These are phyloP conservation scores for Geoglossum glabrum DNA, from an alignment of 495 filamentous ascomycete species.

Conservation along the genomic window DNA sequence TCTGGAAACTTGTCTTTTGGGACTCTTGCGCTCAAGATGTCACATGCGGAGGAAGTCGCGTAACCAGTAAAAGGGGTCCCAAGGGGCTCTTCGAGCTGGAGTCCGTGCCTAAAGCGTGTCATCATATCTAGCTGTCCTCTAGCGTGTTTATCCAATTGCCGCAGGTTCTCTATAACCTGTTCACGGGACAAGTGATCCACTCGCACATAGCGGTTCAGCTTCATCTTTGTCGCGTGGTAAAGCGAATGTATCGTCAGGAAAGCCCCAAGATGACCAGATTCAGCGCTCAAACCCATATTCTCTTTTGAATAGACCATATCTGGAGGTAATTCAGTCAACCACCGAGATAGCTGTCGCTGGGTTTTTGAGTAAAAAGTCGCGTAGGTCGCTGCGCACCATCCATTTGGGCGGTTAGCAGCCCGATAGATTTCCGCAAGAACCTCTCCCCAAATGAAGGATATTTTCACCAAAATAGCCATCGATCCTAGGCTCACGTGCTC, in stretches of 20 bases:
- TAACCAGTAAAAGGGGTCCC: not conserved
- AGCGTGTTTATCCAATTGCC: not conserved
- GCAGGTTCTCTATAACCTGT: not conserved
- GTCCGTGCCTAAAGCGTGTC: not conserved
- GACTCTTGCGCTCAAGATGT: slow-evolving; percentile 2
- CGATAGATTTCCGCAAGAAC: slow-evolving; percentile 37
- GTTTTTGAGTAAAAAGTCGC: slow-evolving; percentile 29
- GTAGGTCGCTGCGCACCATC: slow-evolving; percentile 23
- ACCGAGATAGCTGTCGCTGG: slow-evolving; percentile 27
- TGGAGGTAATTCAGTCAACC: slow-evolving; percentile 27
- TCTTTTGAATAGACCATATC: slow-evolving; percentile 25
- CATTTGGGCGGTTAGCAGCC: slow-evolving; percentile 25
- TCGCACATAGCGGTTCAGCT: slow-evolving; percentile 39
- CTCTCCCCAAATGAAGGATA: slow-evolving; percentile 43
- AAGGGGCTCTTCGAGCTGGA: not conserved
- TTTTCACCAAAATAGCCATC: slow-evolving; percentile 39
- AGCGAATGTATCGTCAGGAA: slow-evolving; percentile 41
- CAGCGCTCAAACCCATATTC: slow-evolving; percentile 29
- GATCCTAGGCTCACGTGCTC: slow-evolving; percentile 23
- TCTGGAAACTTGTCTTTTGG: not conserved
- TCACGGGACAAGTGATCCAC: not conserved
- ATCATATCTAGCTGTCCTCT: slow-evolving; percentile 2
- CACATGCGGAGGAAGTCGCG: not conserved
- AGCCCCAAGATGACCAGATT: slow-evolving; percentile 25
- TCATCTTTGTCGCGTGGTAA: slow-evolving; percentile 38